These are phyloP conservation scores for Penicillium fuscoglaucum DNA, from an alignment of 2,329 filamentous ascomycete genomes.

Conservation along the genomic window DNA sequence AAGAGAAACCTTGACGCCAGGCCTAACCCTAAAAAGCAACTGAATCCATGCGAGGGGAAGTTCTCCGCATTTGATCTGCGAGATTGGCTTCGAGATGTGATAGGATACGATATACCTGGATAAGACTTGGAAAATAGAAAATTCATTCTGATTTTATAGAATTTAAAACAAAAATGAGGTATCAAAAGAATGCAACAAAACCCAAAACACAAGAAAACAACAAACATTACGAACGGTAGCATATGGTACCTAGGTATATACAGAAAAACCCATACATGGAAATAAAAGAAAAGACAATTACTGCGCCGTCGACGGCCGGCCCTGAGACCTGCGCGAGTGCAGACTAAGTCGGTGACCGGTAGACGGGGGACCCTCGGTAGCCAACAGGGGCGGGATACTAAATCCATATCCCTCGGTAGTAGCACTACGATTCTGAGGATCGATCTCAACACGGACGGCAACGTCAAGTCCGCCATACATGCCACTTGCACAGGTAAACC, in stretches of 20 bases:
- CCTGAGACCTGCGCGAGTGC: slow-evolving; percentile 23
- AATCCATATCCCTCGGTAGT: slow-evolving; percentile 51
- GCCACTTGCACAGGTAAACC: slow-evolving; percentile 38
- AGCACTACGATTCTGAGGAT: slow-evolving; percentile 44
- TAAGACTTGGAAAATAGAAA: not conserved
- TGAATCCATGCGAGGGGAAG: slow-evolving; percentile 12
- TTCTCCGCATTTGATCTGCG: slow-evolving; percentile 9
- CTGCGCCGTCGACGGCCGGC: slow-evolving; percentile 25
- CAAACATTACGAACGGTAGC: slow-evolving; percentile 9
- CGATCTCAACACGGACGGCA: slow-evolving; percentile 49
- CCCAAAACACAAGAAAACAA: not conserved
- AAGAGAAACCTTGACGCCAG: slow-evolving; percentile 9
- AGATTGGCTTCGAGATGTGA: not conserved
- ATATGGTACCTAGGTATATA: not conserved
- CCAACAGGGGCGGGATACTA: slow-evolving; percentile 34
- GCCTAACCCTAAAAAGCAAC: slow-evolving; percentile 15
- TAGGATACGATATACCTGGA: not conserved
- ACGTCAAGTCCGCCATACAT: slow-evolving; percentile 48
- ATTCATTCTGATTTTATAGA: not conserved
- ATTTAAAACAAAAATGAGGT: slow-evolving; percentile 5
- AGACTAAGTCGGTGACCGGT: slow-evolving; percentile 19
- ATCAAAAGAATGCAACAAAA: not conserved
- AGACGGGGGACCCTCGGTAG: slow-evolving; percentile 20
- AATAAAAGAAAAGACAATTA: slow-evolving; percentile 5
- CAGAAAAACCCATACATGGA: not conserved